Base-by-base conservation (phyloP, 2,329 filamentous ascomycete genomes). In the Fusarium ramigenum region DNA sequence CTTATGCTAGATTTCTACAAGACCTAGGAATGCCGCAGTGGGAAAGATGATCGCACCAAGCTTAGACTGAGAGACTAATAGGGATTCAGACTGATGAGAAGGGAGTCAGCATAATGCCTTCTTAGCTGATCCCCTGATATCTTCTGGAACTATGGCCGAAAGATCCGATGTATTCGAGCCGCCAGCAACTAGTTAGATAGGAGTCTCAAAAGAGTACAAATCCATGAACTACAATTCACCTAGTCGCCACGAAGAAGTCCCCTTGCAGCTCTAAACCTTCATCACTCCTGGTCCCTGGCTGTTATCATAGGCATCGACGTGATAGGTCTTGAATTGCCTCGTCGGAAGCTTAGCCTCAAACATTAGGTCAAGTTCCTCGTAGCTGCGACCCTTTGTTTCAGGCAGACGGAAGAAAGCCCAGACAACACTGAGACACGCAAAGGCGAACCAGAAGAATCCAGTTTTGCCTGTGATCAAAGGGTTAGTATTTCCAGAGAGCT, bases 61-160 rank as follows among this genome's bases (percentile, higher is more conserved):
- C 0, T 4, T 30, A 4, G 14, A 18, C 15, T 19, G 18, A 18
- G 12, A 15, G 14, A 9, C 0, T 0, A 4, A 6, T 16, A 14
- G 16, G 0, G 4, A 0, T 37, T 18, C 4, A n/a, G 14, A 47
- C 4, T 30, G 9, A 4, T 0, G 4, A 16, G 14, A n/a, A 16
- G 14, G 19, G 25, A 30, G 9, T 9, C 19, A 30, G 14, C 14
- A 5, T 30, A 9, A 21, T 46, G 11, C 21, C 5, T 44, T 19
- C 10, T 19, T 12, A 9, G 42, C 12, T 19, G 1, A 19, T 19
- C 8, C 7, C 10, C 7, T 12, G 7, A 28, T 46, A 12, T 46
- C 5, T 44, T 9, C 4, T 19, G 23, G 11, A 28, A 28, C 18
- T 18, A 16, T 16, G 3, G 21, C 12, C 21, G 6, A 30, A 11